Conservation (phyloP, 1,139 yeast genomes). For the Debaryomycetaceae sp. region DNA sequence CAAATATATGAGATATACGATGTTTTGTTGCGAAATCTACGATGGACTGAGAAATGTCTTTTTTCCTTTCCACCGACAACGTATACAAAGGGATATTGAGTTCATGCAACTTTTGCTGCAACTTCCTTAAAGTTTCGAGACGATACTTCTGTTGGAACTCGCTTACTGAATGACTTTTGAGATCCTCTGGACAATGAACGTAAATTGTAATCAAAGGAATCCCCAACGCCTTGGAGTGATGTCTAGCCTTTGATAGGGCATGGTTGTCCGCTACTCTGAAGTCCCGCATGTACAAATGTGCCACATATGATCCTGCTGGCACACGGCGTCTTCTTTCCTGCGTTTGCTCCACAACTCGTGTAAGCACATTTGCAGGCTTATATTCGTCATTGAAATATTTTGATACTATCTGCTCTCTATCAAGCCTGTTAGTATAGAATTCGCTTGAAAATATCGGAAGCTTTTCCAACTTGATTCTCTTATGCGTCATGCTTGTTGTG, state of each 20-base stretch:
- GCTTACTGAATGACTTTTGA: constrained; percentile 40
- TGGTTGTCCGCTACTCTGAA: constrained; percentile 39
- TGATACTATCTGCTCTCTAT: constrained; percentile 9
- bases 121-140: constrained; percentile 24
- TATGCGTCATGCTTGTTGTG: background rate
- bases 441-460: constrained; percentile 12
- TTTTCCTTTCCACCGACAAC: constrained; percentile 24
- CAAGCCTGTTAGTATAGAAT: constrained; percentile 14
- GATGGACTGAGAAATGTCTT: constrained; percentile 18
- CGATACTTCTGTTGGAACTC: constrained; percentile 40
- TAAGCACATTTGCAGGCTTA: constrained; percentile 17
- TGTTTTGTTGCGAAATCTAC: constrained; percentile 20
- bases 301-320: constrained; percentile 15
- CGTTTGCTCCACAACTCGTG: constrained; percentile 2
- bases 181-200: constrained; percentile 36
- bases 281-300: constrained; percentile 46
- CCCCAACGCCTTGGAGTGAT: constrained; percentile 18
- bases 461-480: constrained; percentile 11
- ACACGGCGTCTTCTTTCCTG: constrained; percentile 2
- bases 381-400: constrained; percentile 21
- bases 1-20: constrained; percentile 28
- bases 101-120: constrained; percentile 25
- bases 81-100: constrained; percentile 40
- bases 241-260: constrained; percentile 32
- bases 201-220: constrained; percentile 34